Evolutionary conservation across 2,329 filamentous ascomycete species (phyloP).

Genomic region (Xylariaceae sp.): DNA sequence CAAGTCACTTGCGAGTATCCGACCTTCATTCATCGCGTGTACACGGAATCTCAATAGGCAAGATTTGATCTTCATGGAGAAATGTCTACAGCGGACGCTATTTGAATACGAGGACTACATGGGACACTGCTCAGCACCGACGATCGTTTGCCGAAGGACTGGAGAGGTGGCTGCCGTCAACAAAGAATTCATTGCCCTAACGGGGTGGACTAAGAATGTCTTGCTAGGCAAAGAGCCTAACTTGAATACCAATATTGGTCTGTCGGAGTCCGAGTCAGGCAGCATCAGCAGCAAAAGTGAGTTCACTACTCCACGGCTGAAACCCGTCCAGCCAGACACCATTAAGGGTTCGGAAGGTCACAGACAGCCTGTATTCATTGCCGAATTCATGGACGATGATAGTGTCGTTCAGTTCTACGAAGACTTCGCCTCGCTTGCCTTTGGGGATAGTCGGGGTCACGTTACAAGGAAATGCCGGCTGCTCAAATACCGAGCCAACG

Average conservation of each 20-base stretch:
- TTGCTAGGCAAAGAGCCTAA: constrained; percentile 87
- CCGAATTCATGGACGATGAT: constrained; percentile 91
- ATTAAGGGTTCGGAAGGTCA: constrained; percentile 49
- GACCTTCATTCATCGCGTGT: constrained; percentile 90
- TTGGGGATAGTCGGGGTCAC: constrained; percentile 84
- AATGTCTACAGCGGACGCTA: constrained; percentile 89
- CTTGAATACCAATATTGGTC: constrained; percentile 78
- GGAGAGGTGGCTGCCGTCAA: constrained; percentile 95
- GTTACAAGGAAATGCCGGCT: constrained; percentile 83
- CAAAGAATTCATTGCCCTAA: constrained; percentile 95
- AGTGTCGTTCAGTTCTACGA: constrained; percentile 94
- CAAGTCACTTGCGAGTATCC: constrained; percentile 83
- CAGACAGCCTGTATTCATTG: constrained; percentile 82
- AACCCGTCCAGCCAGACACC: constrained; percentile 46
- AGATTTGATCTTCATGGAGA: constrained; percentile 96
- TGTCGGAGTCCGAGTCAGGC: constrained; percentile 48
- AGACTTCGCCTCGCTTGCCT: constrained; percentile 89
- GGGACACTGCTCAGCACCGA: constrained; percentile 84
- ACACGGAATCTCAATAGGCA: constrained; percentile 85
- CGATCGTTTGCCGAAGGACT: constrained; percentile 86
- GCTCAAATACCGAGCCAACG: constrained; percentile 84
- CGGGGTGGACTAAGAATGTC: constrained; percentile 90
- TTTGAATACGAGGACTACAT: constrained; percentile 95
- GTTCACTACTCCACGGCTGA: constrained; percentile 55
- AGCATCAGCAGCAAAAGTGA: constrained; percentile 48